Evolutionary conservation across 2,329 filamentous ascomycete species (phyloP).

Genomic region (Xylaria arbuscula): DNA sequence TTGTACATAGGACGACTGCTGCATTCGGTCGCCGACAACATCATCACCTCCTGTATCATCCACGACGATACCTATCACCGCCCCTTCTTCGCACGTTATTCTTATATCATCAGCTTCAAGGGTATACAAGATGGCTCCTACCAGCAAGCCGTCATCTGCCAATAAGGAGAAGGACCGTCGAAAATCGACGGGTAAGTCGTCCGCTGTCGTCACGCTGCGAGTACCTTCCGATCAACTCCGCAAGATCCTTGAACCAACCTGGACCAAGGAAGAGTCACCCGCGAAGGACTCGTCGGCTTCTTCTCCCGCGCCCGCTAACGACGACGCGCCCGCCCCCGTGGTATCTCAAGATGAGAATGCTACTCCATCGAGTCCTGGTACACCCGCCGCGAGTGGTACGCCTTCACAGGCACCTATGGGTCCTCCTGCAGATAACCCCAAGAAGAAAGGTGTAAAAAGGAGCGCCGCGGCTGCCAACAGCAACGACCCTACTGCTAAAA

Average conservation of each 20-base stretch:
- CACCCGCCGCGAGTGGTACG: constrained; percentile 66
- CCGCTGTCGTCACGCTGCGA: constrained; percentile 63
- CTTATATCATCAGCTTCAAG: constrained; percentile 37
- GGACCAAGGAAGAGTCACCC: constrained; percentile 58
- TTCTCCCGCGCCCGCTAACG: constrained; percentile 54
- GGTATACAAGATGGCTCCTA: constrained; percentile 51
- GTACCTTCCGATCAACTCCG: constrained; percentile 63
- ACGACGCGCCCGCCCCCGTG: constrained; percentile 49
- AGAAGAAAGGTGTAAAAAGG: constrained; percentile 81
- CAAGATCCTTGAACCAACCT: constrained; percentile 59
- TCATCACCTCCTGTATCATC: constrained; percentile 33
- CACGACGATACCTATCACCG: constrained; percentile 20
- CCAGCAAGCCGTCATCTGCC: constrained; percentile 51
- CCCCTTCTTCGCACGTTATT: constrained; percentile 26
- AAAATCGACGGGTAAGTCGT: constrained; percentile 54
- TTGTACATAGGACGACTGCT: constrained; percentile 23
- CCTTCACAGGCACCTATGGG: constrained; percentile 68
- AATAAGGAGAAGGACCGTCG: constrained; percentile 60
- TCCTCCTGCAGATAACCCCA: constrained; percentile 69
- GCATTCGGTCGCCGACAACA: constrained; percentile 28
- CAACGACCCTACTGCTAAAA: constrained; percentile 68
- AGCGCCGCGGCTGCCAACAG: constrained; percentile 73
- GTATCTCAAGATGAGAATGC: constrained; percentile 66
- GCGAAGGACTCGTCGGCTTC: constrained; percentile 60
- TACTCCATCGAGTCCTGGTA: constrained; percentile 69